Evolutionary conservation across 2,329 filamentous ascomycete species (phyloP).

Genomic region (Diaporthe humulicola): DNA sequence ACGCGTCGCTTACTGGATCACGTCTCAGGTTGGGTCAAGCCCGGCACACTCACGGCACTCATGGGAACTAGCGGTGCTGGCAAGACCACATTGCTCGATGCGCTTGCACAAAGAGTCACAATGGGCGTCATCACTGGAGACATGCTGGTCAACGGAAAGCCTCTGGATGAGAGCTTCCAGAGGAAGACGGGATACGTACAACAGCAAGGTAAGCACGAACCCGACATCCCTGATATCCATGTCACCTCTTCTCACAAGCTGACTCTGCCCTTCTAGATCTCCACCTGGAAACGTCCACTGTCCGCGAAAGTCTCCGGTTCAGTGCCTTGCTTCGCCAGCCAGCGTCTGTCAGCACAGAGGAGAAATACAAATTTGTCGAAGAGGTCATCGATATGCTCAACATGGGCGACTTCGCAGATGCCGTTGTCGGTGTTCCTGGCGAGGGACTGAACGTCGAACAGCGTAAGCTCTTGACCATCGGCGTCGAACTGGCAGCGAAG

Average conservation of each 20-base stretch:
- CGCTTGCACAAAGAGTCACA: slow-evolving; percentile 68
- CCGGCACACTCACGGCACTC: slow-evolving; percentile 86
- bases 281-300: slow-evolving; percentile 67
- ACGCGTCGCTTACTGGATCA: slow-evolving; percentile 80
- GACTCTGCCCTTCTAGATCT: slow-evolving; percentile 58
- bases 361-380: slow-evolving; percentile 74
- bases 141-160: slow-evolving; percentile 73
- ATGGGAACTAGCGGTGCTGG: slow-evolving; percentile 75
- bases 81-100: slow-evolving; percentile 73
- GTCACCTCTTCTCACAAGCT: background rate
- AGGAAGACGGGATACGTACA: slow-evolving; percentile 77
- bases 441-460: slow-evolving; percentile 73
- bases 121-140: slow-evolving; percentile 75
- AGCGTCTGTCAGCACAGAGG: slow-evolving; percentile 62
- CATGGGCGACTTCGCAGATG: slow-evolving; percentile 76
- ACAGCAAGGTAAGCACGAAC: slow-evolving; percentile 64
- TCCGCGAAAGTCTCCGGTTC: slow-evolving; percentile 67
- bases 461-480: slow-evolving; percentile 72
- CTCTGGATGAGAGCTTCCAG: slow-evolving; percentile 70
- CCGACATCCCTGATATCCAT: background rate
- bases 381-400: slow-evolving; percentile 75
- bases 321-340: slow-evolving; percentile 72
- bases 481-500: slow-evolving; percentile 70
- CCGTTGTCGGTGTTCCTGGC: slow-evolving; percentile 73
- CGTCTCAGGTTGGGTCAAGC: slow-evolving; percentile 90